These are phyloP conservation scores for Cyberlindnera petersonii DNA, from an alignment of 805 yeast species.

Conservation along the genomic window DNA sequence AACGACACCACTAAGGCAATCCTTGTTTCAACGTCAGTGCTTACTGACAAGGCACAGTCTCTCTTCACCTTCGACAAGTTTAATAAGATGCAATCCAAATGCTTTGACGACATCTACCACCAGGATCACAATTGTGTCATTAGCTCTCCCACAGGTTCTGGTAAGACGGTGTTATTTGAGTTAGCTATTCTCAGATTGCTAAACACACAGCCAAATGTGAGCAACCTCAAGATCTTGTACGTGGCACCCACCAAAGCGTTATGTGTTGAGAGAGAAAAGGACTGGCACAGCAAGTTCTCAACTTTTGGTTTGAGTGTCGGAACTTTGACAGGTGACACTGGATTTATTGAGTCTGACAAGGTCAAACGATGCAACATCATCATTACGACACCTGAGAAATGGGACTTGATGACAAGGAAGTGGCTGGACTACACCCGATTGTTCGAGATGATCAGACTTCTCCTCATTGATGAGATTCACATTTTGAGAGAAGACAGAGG, in stretches of 20 bases:
- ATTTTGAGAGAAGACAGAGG: conserved; percentile 44
- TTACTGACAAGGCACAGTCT: conserved; percentile 37
- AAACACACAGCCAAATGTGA: conserved; percentile 24
- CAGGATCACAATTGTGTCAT: conserved; percentile 40
- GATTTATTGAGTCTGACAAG: conserved; percentile 39
- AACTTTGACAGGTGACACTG: conserved; percentile 52
- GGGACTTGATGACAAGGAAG: conserved; percentile 54
- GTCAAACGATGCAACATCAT: conserved; percentile 45
- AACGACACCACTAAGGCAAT: not conserved
- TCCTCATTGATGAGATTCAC: conserved; percentile 48
- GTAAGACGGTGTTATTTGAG: conserved; percentile 54
- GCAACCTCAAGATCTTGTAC: conserved; percentile 38
- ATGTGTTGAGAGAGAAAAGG: conserved; percentile 45
- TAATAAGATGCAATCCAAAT: conserved; percentile 49
- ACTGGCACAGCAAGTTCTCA: conserved; percentile 43
- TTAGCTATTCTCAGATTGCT: conserved; percentile 42
- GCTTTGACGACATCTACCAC: conserved; percentile 37
- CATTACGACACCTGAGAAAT: conserved; percentile 59
- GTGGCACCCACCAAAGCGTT: conserved; percentile 60
- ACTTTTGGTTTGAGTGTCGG: conserved; percentile 41
- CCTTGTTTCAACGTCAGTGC: conserved; percentile 16
- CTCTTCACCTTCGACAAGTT: conserved; percentile 36
- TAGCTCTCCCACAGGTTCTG: conserved; percentile 58
- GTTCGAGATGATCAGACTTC: conserved; percentile 40
- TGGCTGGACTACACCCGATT: conserved; percentile 41